These are phyloP conservation scores for Ganoderma meredithae DNA, from an alignment of 1,284 basidiomycete species.

Conservation along the genomic window DNA sequence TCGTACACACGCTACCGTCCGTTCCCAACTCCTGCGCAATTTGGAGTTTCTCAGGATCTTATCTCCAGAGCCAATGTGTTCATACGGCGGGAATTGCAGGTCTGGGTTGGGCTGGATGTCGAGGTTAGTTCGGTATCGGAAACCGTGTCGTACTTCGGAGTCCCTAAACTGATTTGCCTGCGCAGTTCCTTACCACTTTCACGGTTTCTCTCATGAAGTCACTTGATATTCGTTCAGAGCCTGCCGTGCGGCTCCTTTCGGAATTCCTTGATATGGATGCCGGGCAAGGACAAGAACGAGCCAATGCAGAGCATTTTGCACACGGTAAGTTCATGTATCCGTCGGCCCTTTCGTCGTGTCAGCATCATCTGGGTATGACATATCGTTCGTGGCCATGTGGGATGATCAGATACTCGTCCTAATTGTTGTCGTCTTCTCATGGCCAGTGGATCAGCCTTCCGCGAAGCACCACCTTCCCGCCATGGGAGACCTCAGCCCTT, in stretches of 20 bases:
- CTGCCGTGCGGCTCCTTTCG: slow-evolving; percentile 79
- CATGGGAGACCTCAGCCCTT: background rate
- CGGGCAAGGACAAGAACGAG: slow-evolving; percentile 54
- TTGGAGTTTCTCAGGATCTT: slow-evolving; percentile 74
- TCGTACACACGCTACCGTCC: slow-evolving; percentile 82
- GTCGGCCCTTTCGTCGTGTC: background rate
- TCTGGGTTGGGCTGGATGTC: slow-evolving; percentile 85
- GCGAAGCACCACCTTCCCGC: background rate
- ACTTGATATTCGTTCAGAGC: slow-evolving; percentile 88
- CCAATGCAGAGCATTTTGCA: slow-evolving; percentile 88
- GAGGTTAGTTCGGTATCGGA: slow-evolving; percentile 60
- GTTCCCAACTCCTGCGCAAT: slow-evolving; percentile 82
- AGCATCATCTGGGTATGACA: background rate
- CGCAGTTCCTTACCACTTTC: slow-evolving; percentile 78
- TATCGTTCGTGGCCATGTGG: background rate
- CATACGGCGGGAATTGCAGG: slow-evolving; percentile 82
- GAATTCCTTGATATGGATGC: slow-evolving; percentile 86
- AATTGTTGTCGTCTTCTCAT: background rate
- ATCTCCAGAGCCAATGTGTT: slow-evolving; percentile 81
- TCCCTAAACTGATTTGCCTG: slow-evolving; percentile 16
- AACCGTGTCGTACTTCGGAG: background rate
- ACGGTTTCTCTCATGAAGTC: slow-evolving; percentile 86
- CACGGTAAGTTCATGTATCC: slow-evolving; percentile 64
- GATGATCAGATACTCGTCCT: background rate
- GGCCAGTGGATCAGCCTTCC: background rate